Conservation (phyloP, 2,329 filamentous ascomycete species). For the Trichoderma koningii region DNA sequence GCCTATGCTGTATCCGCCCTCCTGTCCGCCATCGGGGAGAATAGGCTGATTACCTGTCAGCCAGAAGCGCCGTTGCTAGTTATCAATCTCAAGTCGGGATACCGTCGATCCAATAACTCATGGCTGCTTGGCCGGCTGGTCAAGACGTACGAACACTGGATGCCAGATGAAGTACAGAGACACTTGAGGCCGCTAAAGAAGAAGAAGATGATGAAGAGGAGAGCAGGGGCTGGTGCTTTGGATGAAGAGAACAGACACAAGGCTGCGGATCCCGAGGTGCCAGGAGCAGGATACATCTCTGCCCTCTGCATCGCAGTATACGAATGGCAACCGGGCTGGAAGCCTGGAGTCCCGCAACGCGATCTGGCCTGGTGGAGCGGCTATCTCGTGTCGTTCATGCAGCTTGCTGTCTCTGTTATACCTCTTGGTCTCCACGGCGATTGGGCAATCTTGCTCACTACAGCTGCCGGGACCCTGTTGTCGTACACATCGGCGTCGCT, state of each 20-base stretch:
- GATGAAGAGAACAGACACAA: background rate
- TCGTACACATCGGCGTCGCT: background rate
- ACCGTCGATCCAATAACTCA: background rate
- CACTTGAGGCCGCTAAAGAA: no score
- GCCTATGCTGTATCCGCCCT: slow-evolving; percentile 2
- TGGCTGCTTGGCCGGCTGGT: background rate
- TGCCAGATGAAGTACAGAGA: background rate
- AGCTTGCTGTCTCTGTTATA: background rate
- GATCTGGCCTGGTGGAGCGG: background rate
- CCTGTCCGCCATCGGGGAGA: slow-evolving; percentile 1
- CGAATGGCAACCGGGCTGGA: background rate
- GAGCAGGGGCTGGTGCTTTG: no score
- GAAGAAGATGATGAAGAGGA: no score
- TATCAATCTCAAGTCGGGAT: background rate
- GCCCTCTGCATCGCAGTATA: background rate
- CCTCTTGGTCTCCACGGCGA: background rate
- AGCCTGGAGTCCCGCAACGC: background rate
- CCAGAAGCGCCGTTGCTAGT: background rate
- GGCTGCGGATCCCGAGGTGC: no score
- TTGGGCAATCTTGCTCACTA: background rate
- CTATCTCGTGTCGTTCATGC: background rate
- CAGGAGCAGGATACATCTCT: no score
- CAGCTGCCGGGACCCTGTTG: background rate
- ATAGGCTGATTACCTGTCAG: background rate
- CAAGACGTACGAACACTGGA: background rate